Evolutionary conservation across 495 filamentous ascomycete genomes (phyloP).

Genomic region (Delitschia confertaspora): DNA sequence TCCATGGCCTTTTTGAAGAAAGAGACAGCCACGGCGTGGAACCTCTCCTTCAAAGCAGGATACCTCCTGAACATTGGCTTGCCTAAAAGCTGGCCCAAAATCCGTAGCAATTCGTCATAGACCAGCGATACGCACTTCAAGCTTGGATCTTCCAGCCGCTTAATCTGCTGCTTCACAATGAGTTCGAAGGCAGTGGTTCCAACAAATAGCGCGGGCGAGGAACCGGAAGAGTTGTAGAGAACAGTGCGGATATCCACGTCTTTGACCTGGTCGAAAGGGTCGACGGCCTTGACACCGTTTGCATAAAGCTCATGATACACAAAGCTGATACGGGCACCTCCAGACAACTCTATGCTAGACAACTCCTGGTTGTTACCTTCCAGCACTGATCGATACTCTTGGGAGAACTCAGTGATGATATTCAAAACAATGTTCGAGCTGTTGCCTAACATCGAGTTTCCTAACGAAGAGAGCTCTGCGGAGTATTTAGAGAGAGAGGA

Average conservation of each 20-base stretch:
- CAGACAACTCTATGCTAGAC: slow-evolving; percentile 87
- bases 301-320: slow-evolving; percentile 98
- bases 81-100: slow-evolving; percentile 77
- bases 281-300: slow-evolving; percentile 96
- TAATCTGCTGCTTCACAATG: slow-evolving; percentile 98
- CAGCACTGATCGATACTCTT: slow-evolving; percentile 90
- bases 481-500: slow-evolving; percentile 88
- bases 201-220: slow-evolving; percentile 94
- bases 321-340: slow-evolving; percentile 97
- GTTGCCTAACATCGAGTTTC: slow-evolving; percentile 94
- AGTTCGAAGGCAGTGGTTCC: slow-evolving; percentile 95
- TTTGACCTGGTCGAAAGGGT: slow-evolving; percentile 95
- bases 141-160: slow-evolving; percentile 89
- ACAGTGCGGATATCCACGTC: slow-evolving; percentile 96
- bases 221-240: slow-evolving; percentile 93
- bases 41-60: slow-evolving; percentile 88
- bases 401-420: slow-evolving; percentile 97
- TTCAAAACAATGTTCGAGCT: slow-evolving; percentile 92
- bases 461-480: slow-evolving; percentile 69
- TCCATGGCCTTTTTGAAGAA: slow-evolving; percentile 99
- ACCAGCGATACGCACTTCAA: slow-evolving; percentile 94
- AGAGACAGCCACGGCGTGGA: slow-evolving; percentile 82
- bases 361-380: slow-evolving; percentile 95
- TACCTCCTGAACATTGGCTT: slow-evolving; percentile 91
- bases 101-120: slow-evolving; percentile 95